Base-by-base conservation (phyloP, 2,329 filamentous ascomycete genomes). In the Coniella vitis region DNA sequence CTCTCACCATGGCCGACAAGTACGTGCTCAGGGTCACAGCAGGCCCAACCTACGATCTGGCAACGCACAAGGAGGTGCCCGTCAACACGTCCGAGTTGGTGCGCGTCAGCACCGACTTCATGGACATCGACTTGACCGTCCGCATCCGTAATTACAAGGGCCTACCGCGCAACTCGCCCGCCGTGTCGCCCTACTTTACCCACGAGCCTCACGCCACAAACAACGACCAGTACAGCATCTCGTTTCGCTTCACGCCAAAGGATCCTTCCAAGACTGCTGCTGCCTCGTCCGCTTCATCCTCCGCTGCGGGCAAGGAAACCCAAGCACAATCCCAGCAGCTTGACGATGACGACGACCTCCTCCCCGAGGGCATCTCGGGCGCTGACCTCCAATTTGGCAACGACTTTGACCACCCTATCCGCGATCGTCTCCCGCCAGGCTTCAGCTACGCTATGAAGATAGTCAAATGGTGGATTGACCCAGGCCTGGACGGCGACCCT, bases 321-420 rank as follows among this genome's bases (percentile, higher is more conserved):
- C 19, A 45, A 36, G 13, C 54, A 64, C 32, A 42, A 53, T 25
- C 53, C 42, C 22, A 62, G 61, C 60, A 9, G n/a, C n/a, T n/a
- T n/a, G 40, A 22, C 3, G 53, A 52, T 1, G 54, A 56, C 3
- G 35, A 51, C 8, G 49, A 54, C 52, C 55, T 4, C 22, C 51
- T 51, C 16, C 37, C 48, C n/a, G 38, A 66, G 66, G 75, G 76
- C 32, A 81, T 95, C 49, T 73, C 74, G 3, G 89, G 81, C 38
- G 67, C 78, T 21, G 83, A 94, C 54, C 73, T 98, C 3, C 82
- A 96, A 47, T 95, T 95, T 59, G 93, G 91, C 37, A 97, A 97
- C 65, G 90, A 96, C 71, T 96, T 97, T 63, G 90, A 95, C 61
- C 80, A 86, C 44, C 88, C 93, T 0, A 93, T 98, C 58, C 80